Evolutionary conservation across 2,329 filamentous ascomycete genomes (phyloP).

Genomic region (Neonectria sp.): DNA sequence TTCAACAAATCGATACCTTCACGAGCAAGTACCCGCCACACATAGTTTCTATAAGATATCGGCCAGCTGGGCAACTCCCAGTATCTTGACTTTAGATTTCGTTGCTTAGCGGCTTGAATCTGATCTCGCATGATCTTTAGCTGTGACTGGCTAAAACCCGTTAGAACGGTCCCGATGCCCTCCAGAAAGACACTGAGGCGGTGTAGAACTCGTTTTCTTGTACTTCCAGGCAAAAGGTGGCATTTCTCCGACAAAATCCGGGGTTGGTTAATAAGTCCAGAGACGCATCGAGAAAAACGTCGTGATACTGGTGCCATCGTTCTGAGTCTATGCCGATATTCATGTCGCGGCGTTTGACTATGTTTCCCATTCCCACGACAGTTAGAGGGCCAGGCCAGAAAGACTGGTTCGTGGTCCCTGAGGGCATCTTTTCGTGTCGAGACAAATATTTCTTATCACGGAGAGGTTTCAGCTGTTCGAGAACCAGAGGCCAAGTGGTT

Average conservation of each 20-base stretch:
- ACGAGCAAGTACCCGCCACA: slow-evolving; percentile 69
- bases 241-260: slow-evolving; percentile 29
- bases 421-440: slow-evolving; percentile 60
- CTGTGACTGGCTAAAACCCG: slow-evolving; percentile 57
- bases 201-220: slow-evolving; percentile 72
- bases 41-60: slow-evolving; percentile 65
- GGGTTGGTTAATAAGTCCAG: slow-evolving; percentile 57
- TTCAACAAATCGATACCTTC: slow-evolving; percentile 74
- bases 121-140: slow-evolving; percentile 59
- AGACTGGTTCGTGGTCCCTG: slow-evolving; percentile 56
- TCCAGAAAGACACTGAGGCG: slow-evolving; percentile 70
- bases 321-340: slow-evolving; percentile 33
- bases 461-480: slow-evolving; percentile 66
- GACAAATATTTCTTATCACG: slow-evolving; percentile 70
- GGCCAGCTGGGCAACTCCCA: slow-evolving; percentile 76
- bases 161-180: slow-evolving; percentile 63
- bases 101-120: slow-evolving; percentile 62
- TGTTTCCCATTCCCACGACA: slow-evolving; percentile 76
- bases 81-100: slow-evolving; percentile 71
- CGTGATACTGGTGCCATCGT: slow-evolving; percentile 54
- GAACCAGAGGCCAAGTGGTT: slow-evolving; percentile 45
- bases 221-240: slow-evolving; percentile 23
- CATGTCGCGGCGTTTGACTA: slow-evolving; percentile 38
- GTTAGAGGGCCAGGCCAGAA: slow-evolving; percentile 68
- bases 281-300: slow-evolving; percentile 78